Percentiles rank a stretch among this genome's conserved stretches.
Evolutionary conservation across 2,329 filamentous ascomycete genomes (phyloP).

Genomic region (Orbilia oligospora): DNA sequence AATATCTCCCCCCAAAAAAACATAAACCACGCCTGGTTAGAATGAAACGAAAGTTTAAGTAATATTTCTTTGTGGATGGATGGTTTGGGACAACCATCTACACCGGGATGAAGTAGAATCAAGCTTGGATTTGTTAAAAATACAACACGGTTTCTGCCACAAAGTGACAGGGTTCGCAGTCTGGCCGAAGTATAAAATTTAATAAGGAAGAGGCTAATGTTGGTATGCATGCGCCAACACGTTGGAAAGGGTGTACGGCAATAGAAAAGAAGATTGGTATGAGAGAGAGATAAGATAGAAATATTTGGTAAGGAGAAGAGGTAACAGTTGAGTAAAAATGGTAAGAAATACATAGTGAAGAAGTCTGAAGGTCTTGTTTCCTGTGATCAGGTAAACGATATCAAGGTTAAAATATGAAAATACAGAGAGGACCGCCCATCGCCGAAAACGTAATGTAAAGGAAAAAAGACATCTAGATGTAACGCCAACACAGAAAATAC

Average conservation of each 20-base stretch:
- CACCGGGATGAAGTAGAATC: constrained; percentile 17
- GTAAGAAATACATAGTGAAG: constrained; percentile 47
- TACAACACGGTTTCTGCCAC: constrained; percentile 58
- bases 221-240: constrained; percentile 23
- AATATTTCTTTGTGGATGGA: constrained; percentile 7
- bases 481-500: constrained; percentile 56
- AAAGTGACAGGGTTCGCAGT: constrained; percentile 45
- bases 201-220: constrained; percentile 12
- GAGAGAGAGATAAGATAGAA: constrained; percentile 24
- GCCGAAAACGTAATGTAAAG: constrained; percentile 22
- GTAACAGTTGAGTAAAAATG: constrained; percentile 12
- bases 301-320: constrained; percentile 25
- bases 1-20: too few relatives aligned
- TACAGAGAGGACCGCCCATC: constrained; percentile 42
- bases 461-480: constrained; percentile 49
- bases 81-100: constrained; percentile 19
- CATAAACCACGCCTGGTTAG: background rate
- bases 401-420: constrained; percentile 33
- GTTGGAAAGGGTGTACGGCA: constrained; percentile 25
- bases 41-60: constrained; percentile 17
- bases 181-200: constrained; percentile 38
- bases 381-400: constrained; percentile 14
- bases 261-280: constrained; percentile 1
- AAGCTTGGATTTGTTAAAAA: constrained; percentile 45
- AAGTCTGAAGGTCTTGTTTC: constrained; percentile 21